These are phyloP conservation scores for Colletotrichum echinochloae DNA, from an alignment of 2,329 filamentous ascomycete genomes.

Conservation along the genomic window DNA sequence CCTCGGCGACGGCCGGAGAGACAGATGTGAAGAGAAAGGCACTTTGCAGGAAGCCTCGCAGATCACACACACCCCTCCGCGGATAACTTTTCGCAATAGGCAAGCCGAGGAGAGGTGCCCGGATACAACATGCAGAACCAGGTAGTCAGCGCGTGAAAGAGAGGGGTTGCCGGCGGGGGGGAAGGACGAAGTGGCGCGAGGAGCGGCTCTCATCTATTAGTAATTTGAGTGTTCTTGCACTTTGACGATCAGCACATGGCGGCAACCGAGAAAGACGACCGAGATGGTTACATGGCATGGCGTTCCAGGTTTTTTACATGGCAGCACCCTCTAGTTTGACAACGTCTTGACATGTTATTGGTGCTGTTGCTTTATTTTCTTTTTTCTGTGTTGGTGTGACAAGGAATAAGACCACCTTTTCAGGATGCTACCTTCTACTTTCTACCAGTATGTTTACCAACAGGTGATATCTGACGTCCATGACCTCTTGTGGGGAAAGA, in stretches of 20 bases:
- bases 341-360: not conserved
- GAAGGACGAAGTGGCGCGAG: not conserved
- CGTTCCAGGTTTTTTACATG: too few relatives aligned
- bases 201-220: not conserved
- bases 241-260: not conserved
- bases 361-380: not conserved
- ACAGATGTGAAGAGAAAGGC: too few relatives aligned
- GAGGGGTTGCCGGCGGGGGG: not conserved
- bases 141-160: not conserved
- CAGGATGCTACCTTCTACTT: slow-evolving; percentile 1
- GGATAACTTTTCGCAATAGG: not conserved
- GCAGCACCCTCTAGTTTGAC: not conserved
- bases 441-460: not conserved
- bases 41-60: not conserved
- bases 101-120: not conserved
- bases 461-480: not conserved
- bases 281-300: not conserved
- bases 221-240: not conserved
- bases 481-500: not conserved
- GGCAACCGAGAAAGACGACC: not conserved
- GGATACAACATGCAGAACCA: not conserved
- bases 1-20: not conserved
- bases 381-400: not conserved
- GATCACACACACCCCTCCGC: too few relatives aligned
- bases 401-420: not conserved